Evolutionary conservation across 176 grass and related monocot genomes (phyloP).

Genomic region (Paspalum vaginatum): DNA sequence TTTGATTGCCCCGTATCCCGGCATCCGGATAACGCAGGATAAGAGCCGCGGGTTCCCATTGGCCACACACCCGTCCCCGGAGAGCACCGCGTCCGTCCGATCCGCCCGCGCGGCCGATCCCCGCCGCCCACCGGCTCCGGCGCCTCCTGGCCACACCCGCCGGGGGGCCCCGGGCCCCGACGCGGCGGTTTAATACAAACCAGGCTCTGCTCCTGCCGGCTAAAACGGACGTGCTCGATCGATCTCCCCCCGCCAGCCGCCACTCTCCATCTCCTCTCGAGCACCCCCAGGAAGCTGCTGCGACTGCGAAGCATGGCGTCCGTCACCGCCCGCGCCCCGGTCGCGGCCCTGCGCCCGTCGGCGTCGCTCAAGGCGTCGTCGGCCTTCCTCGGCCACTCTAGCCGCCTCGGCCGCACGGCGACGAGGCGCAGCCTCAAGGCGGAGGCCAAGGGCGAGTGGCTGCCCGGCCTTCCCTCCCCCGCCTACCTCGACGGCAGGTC

Average conservation of each 20-base stretch:
- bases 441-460: conserved; percentile 86
- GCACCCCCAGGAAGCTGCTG: no score
- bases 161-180: background rate
- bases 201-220: conserved; percentile 22
- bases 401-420: conserved; percentile 34
- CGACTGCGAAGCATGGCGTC: conserved; percentile 45
- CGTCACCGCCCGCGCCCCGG: conserved; percentile 61
- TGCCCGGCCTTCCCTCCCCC: conserved; percentile 77
- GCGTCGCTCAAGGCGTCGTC: conserved; percentile 40
- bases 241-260: background rate
- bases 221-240: conserved; percentile 17
- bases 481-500: conserved; percentile 74
- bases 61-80: conserved; percentile 13
- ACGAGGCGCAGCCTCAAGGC: conserved; percentile 53
- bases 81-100: conserved; percentile 22
- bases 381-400: conserved; percentile 46
- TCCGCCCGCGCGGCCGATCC: conserved; percentile 15
- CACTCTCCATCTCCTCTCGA: background rate
- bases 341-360: conserved; percentile 50
- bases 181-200: conserved; percentile 55
- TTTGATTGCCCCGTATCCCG: conserved; percentile 55
- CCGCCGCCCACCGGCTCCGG: background rate
- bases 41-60: conserved; percentile 32
- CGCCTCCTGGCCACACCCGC: conserved; percentile 44
- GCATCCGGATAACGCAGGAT: conserved; percentile 64